A percentile compares a stretch with the other conserved stretches of the same genome.
These are phyloP conservation scores for Favolaschia claudopus DNA, from an alignment of 768 basidiomycete genomes.

Conservation along the genomic window DNA sequence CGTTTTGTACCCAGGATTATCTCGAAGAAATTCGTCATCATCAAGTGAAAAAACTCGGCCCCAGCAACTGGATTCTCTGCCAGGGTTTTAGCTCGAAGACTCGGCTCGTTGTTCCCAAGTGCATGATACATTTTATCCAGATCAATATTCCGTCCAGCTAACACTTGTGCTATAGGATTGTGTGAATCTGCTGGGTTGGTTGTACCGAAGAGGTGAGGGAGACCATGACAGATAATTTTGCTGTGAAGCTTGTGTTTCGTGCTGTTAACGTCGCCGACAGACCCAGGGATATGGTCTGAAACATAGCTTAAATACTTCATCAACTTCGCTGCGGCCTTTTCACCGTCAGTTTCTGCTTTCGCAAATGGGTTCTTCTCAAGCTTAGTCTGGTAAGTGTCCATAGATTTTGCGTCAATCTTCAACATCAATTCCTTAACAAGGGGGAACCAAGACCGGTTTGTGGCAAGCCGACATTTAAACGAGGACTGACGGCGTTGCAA, in stretches of 20 bases:
- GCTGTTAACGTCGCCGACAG: no score
- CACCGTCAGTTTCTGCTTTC: conserved; percentile 16
- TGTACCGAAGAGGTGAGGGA: conserved; percentile 22
- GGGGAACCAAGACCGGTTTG: conserved; percentile 13
- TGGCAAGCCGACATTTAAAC: conserved; percentile 12
- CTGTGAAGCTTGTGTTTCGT: conserved; percentile 19
- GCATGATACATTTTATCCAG: conserved; percentile 20
- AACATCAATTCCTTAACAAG: background rate
- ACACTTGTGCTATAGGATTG: no score
- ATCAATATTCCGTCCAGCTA: conserved; percentile 24
- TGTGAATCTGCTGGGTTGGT: conserved; percentile 24
- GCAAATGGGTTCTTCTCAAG: no score
- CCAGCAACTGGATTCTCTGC: background rate
- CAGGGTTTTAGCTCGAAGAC: background rate
- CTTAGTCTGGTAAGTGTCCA: no score
- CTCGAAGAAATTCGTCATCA: conserved; percentile 27
- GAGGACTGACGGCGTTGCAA: conserved; percentile 8
- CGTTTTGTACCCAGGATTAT: conserved; percentile 27
- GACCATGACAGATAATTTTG: conserved; percentile 12
- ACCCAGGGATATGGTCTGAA: conserved; percentile 19
- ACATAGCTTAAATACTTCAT: conserved; percentile 19
- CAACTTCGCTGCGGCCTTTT: conserved; percentile 11
- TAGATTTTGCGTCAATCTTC: no score
- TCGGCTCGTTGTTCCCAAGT: background rate
- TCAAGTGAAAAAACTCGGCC: conserved; percentile 40